Evolutionary conservation across 108 stramenopile species (phyloP).

Genomic region (Craspedostauros australis): DNA sequence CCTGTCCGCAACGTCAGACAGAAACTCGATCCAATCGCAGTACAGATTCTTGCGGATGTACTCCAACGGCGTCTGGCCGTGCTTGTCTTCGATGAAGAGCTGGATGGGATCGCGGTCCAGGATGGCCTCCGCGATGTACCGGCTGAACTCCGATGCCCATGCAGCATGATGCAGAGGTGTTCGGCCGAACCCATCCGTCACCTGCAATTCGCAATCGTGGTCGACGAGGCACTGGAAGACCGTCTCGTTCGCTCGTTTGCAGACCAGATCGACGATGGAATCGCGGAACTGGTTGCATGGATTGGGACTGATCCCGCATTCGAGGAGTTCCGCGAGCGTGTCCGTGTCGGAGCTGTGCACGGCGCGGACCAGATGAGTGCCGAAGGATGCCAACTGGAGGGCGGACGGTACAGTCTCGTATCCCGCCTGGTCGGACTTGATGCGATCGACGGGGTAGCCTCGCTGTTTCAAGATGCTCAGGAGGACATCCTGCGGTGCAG

Average conservation of each 20-base stretch:
- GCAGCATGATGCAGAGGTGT: slow-evolving; percentile 46
- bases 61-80: slow-evolving; percentile 67
- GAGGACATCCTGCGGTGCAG: slow-evolving; percentile 1
- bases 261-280: slow-evolving; percentile 70
- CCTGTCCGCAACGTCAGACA: slow-evolving; percentile 36
- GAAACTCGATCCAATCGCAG: slow-evolving; percentile 64
- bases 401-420: slow-evolving; percentile 72
- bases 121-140: slow-evolving; percentile 27
- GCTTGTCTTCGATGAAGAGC: slow-evolving; percentile 61
- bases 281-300: slow-evolving; percentile 90
- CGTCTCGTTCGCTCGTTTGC: slow-evolving; percentile 51
- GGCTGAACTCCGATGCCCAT: slow-evolving; percentile 33
- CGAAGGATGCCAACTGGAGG: slow-evolving; percentile 75
- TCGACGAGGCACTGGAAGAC: slow-evolving; percentile 54
- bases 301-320: slow-evolving; percentile 64
- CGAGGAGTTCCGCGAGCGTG: slow-evolving; percentile 39
- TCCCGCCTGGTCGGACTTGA: slow-evolving; percentile 25
- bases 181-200: slow-evolving; percentile 47
- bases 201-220: slow-evolving; percentile 45
- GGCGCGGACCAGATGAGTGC: slow-evolving; percentile 64
- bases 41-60: slow-evolving; percentile 64
- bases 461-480: not conserved
- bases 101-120: slow-evolving; percentile 49
- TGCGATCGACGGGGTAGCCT: slow-evolving; percentile 2
- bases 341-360: slow-evolving; percentile 58